phyloP scores from a whole-genome alignment of 495 filamentous ascomycete species.

The Penicillium soppii region DNA sequence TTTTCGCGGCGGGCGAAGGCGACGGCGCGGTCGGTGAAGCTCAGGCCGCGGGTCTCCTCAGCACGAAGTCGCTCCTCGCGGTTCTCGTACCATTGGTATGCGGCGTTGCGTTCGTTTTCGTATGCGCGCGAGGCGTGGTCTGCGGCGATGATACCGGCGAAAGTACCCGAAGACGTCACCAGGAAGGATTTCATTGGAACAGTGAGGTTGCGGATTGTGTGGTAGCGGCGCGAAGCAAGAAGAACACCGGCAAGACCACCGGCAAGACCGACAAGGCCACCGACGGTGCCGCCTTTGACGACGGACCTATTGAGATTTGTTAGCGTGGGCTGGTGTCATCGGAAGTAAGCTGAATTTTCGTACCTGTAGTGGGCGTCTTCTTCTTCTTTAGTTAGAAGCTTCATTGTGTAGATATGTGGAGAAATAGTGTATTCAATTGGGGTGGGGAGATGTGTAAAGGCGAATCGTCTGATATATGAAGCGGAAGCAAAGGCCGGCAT shows the following conservation, averaged over 20 bases:
- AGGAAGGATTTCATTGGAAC: constrained; percentile 89
- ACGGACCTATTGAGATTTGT: constrained; percentile 53
- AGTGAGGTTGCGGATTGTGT: constrained; percentile 74
- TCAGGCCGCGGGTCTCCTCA: constrained; percentile 48
- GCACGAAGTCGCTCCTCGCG: constrained; percentile 52
- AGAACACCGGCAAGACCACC: constrained; percentile 64
- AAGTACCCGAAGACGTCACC: constrained; percentile 77
- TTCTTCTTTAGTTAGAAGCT: constrained; percentile 92
- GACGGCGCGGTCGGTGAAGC: constrained; percentile 52
- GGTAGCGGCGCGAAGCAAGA: constrained; percentile 61
- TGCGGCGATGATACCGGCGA: constrained; percentile 79
- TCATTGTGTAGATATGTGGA: constrained; percentile 65
- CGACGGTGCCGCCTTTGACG: constrained; percentile 73
- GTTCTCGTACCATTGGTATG: constrained; percentile 64
- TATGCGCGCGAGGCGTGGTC: constrained; percentile 74
- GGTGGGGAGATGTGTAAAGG: constrained; percentile 1
- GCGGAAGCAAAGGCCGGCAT: constrained; percentile 30
- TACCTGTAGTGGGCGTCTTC: constrained; percentile 68
- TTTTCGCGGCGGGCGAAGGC: constrained; percentile 74
- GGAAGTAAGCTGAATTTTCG: not conserved
- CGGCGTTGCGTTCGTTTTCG: constrained; percentile 67
- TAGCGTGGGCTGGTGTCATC: constrained; percentile 23
- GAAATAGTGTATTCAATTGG: not conserved
- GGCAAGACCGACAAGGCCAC: constrained; percentile 63
- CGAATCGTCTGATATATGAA: constrained; percentile 11